A percentile compares a stretch with the other conserved stretches of the same genome.
Conservation (phyloP, 2,329 filamentous ascomycete species). For the Trichoderma guizhouense region DNA sequence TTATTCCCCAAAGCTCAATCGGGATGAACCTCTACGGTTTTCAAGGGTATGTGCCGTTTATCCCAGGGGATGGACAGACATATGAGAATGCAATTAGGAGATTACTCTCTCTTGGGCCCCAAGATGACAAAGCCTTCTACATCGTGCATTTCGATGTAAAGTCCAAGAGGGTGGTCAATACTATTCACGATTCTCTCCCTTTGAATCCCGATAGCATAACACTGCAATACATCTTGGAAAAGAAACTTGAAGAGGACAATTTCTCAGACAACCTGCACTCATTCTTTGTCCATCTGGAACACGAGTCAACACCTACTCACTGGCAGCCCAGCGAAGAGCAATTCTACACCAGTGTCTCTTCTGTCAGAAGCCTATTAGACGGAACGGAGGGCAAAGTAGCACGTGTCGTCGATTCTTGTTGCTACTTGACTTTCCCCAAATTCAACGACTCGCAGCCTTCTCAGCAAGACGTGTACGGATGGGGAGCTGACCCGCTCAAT, state of each 20-base stretch:
- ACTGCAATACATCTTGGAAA: background rate
- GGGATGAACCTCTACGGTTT: slow-evolving; percentile 25
- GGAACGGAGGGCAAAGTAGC: background rate
- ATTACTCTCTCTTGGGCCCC: slow-evolving; percentile 24
- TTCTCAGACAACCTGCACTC: slow-evolving; percentile 17
- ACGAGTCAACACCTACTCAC: background rate
- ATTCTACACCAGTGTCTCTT: slow-evolving; percentile 21
- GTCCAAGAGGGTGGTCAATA: background rate
- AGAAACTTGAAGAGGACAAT: background rate
- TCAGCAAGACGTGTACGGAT: slow-evolving; percentile 5
- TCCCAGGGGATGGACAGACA: slow-evolving; percentile 22
- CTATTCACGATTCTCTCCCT: background rate
- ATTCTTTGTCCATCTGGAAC: slow-evolving; percentile 27
- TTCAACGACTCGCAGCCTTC: background rate
- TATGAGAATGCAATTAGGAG: slow-evolving; percentile 24
- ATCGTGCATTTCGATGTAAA: slow-evolving; percentile 20
- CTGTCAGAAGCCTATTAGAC: background rate
- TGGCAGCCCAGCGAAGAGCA: slow-evolving; percentile 26
- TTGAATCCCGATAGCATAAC: background rate
- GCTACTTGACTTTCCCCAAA: slow-evolving; percentile 5
- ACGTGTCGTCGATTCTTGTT: background rate
- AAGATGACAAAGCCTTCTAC: background rate
- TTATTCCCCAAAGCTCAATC: background rate
- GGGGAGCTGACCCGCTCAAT: slow-evolving; percentile 29
- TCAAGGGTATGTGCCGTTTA: slow-evolving; percentile 33